These are phyloP conservation scores for Aspergillus ochraceoroseus DNA, from an alignment of 2,329 filamentous ascomycete genomes.

Conservation along the genomic window DNA sequence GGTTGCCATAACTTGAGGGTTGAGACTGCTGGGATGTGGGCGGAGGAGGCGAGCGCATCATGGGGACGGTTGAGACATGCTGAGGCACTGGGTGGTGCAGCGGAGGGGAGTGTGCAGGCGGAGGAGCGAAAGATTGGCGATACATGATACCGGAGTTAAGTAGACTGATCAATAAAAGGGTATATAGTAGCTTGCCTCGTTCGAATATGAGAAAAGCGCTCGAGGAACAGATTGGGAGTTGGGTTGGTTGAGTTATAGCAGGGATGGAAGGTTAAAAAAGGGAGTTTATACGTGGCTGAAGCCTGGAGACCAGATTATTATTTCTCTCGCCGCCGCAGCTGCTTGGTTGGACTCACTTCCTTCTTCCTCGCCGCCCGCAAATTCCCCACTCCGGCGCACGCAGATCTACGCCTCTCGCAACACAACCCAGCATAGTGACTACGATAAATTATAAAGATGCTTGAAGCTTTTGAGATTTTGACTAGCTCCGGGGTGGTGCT, in stretches of 20 bases:
- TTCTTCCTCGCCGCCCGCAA: slow-evolving; percentile 21
- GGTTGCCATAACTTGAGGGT: slow-evolving; percentile 48
- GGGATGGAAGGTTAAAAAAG: slow-evolving; percentile 10
- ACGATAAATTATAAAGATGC: slow-evolving; percentile 63
- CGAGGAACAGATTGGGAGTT: slow-evolving; percentile 4
- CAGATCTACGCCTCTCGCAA: slow-evolving; percentile 6
- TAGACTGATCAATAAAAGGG: not conserved
- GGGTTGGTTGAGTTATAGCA: slow-evolving; percentile 5
- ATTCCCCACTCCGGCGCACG: slow-evolving; percentile 19
- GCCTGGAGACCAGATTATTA: slow-evolving; percentile 3
- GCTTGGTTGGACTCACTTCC: slow-evolving; percentile 10
- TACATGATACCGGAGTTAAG: slow-evolving; percentile 60
- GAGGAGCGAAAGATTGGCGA: slow-evolving; percentile 72
- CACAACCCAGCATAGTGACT: too few relatives aligned
- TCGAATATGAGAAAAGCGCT: slow-evolving; percentile 9
- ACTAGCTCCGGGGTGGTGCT: slow-evolving; percentile 95
- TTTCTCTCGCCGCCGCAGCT: slow-evolving; percentile 6
- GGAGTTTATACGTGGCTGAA: slow-evolving; percentile 35
- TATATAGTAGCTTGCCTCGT: not conserved
- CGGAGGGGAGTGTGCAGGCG: slow-evolving; percentile 73
- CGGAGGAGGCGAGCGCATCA: slow-evolving; percentile 89
- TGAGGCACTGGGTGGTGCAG: slow-evolving; percentile 96
- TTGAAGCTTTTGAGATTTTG: slow-evolving; percentile 94
- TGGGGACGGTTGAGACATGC: slow-evolving; percentile 95
- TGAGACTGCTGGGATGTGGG: slow-evolving; percentile 67